Evolutionary conservation across 768 basidiomycete genomes (phyloP), one percentile per base, ranked within the genome.

Genomic region (Termitomyces sp.): DNA sequence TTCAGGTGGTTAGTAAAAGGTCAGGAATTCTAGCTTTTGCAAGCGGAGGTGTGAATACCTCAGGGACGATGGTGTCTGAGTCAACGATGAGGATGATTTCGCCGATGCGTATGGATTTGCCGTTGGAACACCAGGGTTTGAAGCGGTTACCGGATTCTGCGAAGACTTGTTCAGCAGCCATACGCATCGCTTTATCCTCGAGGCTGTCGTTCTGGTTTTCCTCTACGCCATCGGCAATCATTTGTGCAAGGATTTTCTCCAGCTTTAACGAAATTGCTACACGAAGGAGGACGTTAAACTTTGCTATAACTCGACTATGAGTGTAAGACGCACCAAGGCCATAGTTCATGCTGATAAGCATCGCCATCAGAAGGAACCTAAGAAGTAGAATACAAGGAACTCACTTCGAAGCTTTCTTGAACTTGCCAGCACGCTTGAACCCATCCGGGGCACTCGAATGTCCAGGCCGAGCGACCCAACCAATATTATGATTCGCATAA

Each of bases 371-470:
- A 42, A 9, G 35, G 16, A 11, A 21, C 23, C 27, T 34, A 17
- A 27, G 5, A 52, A 44, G 39, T 43, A 46, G 42, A 56, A n/a
- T 34, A 43, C 5, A 21, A 47, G n/a, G 9, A 48, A 70, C 73
- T 30, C 59, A 76, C 72, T 80, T 80, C 59, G 73, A 75, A 52
- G 89, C 89, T 70, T 94, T 94, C 76, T 93, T 93, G 80, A 94
- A 94, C 52, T 89, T 86, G 9, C 91, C 91, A 6, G 91, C 89
- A 68, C 94, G 90, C 76, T 94, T 91, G 78, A 95, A 96, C 0
- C 91, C 88, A 60, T 89, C 92, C 21, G 85, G 86, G 66, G 68
- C 82, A 67, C 74, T 79, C 70, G 55, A 76, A 66, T 92, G 91
- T 3, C 78, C 79, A 0, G 91, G 91, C n/a, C 91, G 81, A 27